phyloP scores from a whole-genome alignment of 2,329 filamentous ascomycete genomes.

The Colletotrichum sp. region DNA sequence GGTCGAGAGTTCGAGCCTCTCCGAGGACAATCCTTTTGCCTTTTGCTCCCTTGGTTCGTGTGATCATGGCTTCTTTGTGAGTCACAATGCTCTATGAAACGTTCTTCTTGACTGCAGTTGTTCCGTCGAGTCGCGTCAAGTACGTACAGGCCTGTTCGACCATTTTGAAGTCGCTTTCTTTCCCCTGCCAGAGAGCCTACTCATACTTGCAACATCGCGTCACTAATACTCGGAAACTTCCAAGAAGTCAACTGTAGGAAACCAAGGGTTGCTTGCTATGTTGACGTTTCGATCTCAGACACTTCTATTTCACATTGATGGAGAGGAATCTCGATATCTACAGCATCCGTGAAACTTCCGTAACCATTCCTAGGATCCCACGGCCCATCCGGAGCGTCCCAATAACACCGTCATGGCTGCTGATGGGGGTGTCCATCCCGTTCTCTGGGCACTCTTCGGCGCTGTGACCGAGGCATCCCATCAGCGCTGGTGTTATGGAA shows the following conservation, averaged over 20 bases:
- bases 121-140: neutral
- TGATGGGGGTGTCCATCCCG: neutral
- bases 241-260: neutral
- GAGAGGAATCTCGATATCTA: neutral
- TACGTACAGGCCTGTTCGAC: neutral
- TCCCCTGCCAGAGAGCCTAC: neutral
- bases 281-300: neutral
- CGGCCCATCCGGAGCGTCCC: neutral
- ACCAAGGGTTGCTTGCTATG: neutral
- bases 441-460: neutral
- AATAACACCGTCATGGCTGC: neutral
- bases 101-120: neutral
- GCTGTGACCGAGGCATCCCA: neutral
- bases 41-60: neutral
- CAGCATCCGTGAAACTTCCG: neutral
- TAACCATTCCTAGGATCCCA: neutral
- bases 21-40: neutral
- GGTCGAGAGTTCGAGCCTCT: conserved; percentile 20
- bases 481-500: neutral
- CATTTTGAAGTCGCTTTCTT: neutral
- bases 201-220: neutral
- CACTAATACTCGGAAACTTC: neutral
- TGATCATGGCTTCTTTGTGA: neutral
- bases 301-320: neutral
- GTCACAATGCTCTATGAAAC: neutral